phyloP scores from a whole-genome alignment of 768 basidiomycete species.

The Hericium alpestre region DNA sequence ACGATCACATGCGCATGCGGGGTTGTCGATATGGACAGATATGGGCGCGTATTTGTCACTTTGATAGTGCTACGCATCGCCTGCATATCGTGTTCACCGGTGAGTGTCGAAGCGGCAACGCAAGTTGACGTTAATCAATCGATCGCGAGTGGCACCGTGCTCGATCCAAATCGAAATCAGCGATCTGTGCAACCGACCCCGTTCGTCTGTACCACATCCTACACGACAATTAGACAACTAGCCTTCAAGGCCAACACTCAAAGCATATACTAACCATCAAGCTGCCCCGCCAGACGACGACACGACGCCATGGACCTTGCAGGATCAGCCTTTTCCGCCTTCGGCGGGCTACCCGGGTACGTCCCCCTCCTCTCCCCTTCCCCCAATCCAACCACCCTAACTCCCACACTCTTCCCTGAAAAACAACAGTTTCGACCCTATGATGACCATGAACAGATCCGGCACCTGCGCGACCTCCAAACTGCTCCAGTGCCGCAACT shows the following conservation, averaged over 20 bases:
- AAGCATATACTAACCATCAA: too few species aligned
- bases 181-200: too few species aligned
- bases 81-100: too few species aligned
- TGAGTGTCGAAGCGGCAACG: neutral
- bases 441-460: conserved; percentile 22
- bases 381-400: neutral
- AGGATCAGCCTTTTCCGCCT: neutral
- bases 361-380: neutral
- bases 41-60: too few species aligned
- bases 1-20: too few species aligned
- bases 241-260: too few species aligned
- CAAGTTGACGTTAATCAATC: neutral
- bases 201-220: too few species aligned
- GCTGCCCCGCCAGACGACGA: too few species aligned
- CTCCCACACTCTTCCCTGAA: neutral
- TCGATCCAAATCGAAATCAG: too few species aligned
- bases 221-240: too few species aligned
- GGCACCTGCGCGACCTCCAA: conserved; percentile 22
- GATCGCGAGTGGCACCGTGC: neutral
- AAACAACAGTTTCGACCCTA: conserved; percentile 17
- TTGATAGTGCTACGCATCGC: too few species aligned
- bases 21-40: too few species aligned
- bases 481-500: conserved; percentile 20
- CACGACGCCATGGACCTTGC: neutral
- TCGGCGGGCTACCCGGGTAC: neutral